Conservation (phyloP, 2,329 filamentous ascomycete genomes). For the Fonsecaea nubica region DNA sequence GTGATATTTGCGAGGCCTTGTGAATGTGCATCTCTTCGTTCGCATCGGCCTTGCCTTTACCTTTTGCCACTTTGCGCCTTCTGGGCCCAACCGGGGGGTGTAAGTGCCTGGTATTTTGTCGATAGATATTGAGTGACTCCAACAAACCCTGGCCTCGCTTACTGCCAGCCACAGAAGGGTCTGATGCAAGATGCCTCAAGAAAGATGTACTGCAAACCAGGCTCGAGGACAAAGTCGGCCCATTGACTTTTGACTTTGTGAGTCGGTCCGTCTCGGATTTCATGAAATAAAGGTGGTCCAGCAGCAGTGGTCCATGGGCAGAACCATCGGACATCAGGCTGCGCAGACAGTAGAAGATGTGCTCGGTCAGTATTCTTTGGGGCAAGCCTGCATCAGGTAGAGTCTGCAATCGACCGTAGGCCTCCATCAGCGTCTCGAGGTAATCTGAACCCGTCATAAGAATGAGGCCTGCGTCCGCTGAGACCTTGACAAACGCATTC, state of each 20-base stretch:
- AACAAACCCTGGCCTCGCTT: slow-evolving; percentile 52
- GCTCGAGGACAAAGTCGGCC: slow-evolving; percentile 74
- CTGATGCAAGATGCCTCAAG: slow-evolving; percentile 55
- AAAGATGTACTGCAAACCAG: slow-evolving; percentile 81
- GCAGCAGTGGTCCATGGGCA: slow-evolving; percentile 74
- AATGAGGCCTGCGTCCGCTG: slow-evolving; percentile 59
- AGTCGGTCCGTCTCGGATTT: slow-evolving; percentile 73
- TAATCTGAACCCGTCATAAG: slow-evolving; percentile 88
- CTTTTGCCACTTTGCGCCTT: slow-evolving; percentile 49
- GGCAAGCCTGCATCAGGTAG: slow-evolving; percentile 55
- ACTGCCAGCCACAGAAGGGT: slow-evolving; percentile 44
- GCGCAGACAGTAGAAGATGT: slow-evolving; percentile 75
- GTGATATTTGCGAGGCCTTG: slow-evolving; percentile 80
- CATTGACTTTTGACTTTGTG: slow-evolving; percentile 48
- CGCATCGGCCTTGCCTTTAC: slow-evolving; percentile 48
- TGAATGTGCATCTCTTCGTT: slow-evolving; percentile 72
- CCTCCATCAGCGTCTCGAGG: slow-evolving; percentile 71
- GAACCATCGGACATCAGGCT: slow-evolving; percentile 71
- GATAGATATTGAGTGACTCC: slow-evolving; percentile 49
- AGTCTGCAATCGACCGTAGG: slow-evolving; percentile 58
- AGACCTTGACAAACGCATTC: slow-evolving; percentile 49
- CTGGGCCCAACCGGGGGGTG: slow-evolving; percentile 51
- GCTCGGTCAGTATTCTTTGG: slow-evolving; percentile 72
- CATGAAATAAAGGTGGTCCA: slow-evolving; percentile 83
- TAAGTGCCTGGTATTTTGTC: slow-evolving; percentile 47